phyloP scores from a whole-genome alignment of 345 rosid species.

The Populus deltoides region DNA sequence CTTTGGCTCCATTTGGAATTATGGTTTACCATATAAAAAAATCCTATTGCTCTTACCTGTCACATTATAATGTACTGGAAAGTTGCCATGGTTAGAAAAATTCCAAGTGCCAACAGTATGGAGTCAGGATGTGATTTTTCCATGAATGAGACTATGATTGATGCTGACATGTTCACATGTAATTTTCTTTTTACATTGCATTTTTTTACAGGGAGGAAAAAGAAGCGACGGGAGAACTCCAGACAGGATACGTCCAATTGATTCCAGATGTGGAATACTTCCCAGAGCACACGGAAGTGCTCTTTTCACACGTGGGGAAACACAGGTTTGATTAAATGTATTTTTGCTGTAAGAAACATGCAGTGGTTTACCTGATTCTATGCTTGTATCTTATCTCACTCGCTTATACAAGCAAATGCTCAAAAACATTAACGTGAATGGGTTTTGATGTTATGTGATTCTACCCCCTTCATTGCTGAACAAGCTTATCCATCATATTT shows the following conservation, averaged over 20 bases:
- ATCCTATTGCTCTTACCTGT: neutral
- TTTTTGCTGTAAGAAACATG: neutral
- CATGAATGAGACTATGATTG: slow-evolving; percentile 8
- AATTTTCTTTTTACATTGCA: slow-evolving; percentile 14
- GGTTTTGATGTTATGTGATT: neutral
- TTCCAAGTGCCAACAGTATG: neutral
- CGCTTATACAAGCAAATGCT: neutral
- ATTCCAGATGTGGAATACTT: slow-evolving; percentile 82
- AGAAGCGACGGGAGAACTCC: slow-evolving; percentile 92
- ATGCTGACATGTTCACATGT: neutral
- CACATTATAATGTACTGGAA: neutral
- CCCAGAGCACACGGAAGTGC: slow-evolving; percentile 99
- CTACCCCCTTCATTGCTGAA: neutral
- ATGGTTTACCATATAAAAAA: neutral
- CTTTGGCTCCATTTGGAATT: neutral
- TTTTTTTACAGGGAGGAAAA: slow-evolving; percentile 70
- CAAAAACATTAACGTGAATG: neutral
- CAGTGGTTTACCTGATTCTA: too few species aligned
- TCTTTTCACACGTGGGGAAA: slow-evolving; percentile 99
- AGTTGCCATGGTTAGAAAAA: neutral
- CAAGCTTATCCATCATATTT: neutral
- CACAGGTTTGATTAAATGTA: slow-evolving; percentile 58
- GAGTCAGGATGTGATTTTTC: neutral
- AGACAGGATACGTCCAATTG: slow-evolving; percentile 79
- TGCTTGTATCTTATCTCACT: too few species aligned